Evolutionary conservation across 495 filamentous ascomycete genomes (phyloP).

Genomic region (Trichocladium antarcticum): DNA sequence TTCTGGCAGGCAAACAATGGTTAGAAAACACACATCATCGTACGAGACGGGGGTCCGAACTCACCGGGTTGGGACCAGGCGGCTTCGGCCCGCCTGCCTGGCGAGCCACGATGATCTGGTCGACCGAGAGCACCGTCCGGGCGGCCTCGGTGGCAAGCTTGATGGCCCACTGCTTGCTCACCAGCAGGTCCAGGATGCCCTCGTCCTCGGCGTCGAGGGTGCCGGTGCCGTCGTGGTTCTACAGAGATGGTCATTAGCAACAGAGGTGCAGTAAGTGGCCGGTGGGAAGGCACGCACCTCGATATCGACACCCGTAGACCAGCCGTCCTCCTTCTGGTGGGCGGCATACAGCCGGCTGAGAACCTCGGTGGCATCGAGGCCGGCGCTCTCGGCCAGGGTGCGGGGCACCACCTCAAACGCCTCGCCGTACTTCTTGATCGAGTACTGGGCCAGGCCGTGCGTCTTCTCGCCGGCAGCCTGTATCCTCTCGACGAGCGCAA

Average conservation of each 20-base stretch:
- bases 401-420: constrained; percentile 95
- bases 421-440: constrained; percentile 94
- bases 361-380: constrained; percentile 91
- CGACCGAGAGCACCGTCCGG: constrained; percentile 87
- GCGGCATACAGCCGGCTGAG: constrained; percentile 84
- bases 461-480: constrained; percentile 81
- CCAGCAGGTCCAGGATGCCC: constrained; percentile 84
- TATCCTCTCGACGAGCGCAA: constrained; percentile 89
- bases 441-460: constrained; percentile 82
- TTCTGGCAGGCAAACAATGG: no score
- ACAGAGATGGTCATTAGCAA: constrained; percentile 13
- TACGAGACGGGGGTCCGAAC: constrained; percentile 3
- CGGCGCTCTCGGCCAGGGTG: constrained; percentile 86
- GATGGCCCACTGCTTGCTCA: constrained; percentile 90
- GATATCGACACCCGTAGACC: constrained; percentile 87
- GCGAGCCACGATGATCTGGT: constrained; percentile 97
- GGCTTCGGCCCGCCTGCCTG: constrained; percentile 97
- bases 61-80: constrained; percentile 70
- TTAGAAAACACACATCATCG: not conserved
- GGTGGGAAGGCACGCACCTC: constrained; percentile 41
- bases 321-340: constrained; percentile 76
- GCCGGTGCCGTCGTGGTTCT: constrained; percentile 65
- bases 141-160: constrained; percentile 91
- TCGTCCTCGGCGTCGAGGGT: constrained; percentile 80
- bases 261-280: not conserved